Base-by-base conservation (phyloP, 1,139 yeast species). In the Debaryomyces sp. region DNA sequence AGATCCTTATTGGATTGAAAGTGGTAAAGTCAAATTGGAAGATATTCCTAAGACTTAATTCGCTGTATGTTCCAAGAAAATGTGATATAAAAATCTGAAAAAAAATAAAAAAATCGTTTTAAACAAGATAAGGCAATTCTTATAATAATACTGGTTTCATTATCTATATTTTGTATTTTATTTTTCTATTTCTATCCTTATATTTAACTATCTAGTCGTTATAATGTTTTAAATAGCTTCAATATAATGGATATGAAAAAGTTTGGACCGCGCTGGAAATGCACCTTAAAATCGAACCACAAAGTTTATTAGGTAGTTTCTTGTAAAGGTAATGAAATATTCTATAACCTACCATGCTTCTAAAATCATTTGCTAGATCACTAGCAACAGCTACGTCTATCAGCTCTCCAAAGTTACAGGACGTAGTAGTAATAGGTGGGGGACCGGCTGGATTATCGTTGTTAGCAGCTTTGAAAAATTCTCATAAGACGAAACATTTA, bases 391-490 rank as follows among this genome's bases (percentile, higher is more conserved):
- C 48, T n/a, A 46, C 53, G 2, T 23, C 44, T 5, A 23, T 35
- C 7, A 37, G 33, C 6, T n/a, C 46, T 35, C 35, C 41, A 12
- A 55, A 54, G 37, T 60, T 68, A 22, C 77, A 78, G 45, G 99
- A 94, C 64, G 83, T 95, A 22, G 85, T 89, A 10, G 87, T 94
- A 49, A 88, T 95, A 42, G 99, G 99, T 23, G 99, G 96, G 6
- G 99, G 99, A 0, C 97, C 98, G 1, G 98, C 99, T 0, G 99
- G 99, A 0, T 71, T 94, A 48, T 86, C 97, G 1, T 72, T 94
- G 35, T 85, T 95, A 2, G 80, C 96, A 0, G 96, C 96, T 0
- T 86, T 63, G 78, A 76, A 88, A 63, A 77, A 79, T 57, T 85
- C 92, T 2, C 83, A 86, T 8, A 66, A 75, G 34, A 81, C 96